Evolutionary conservation across 75 land plant genomes (phyloP), one percentile per base, ranked within the genome.

Genomic region (Chamaecyparis obtusa): DNA sequence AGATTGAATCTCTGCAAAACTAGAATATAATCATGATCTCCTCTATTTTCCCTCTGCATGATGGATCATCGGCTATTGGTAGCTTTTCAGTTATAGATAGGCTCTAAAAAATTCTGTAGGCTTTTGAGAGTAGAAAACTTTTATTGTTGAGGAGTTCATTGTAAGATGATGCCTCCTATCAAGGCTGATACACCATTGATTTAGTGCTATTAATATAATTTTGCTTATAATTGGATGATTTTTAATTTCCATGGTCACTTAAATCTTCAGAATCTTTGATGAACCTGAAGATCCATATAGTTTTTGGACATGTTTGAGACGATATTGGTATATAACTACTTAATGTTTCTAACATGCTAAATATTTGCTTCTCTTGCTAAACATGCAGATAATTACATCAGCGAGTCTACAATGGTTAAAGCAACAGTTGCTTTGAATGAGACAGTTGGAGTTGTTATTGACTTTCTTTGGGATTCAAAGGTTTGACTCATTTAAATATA

Each of bases 391-490:
- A 27, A 36, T 36, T 51, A 41, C 57, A 88, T 95, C 33, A 85
- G 85, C 86, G 97, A 95, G 76, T 85, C 85, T 56, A 91, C 91
- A 30, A 81, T 90, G 85, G 86, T 74, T 16, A 94, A 94, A 87
- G 90, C 89, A 60, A 93, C 94, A 33, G 44, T 69, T 14, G 95
- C 93, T 36, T 89, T 97, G 27, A 87, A 94, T 91, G 99, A 97
- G 91, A 93, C 96, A 77, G 87, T 94, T 84, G 90, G 90, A 57
- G 72, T 96, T 36, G 93, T 96, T 60, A 84, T 97, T 55, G 96
- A 94, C 35, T 95, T 92, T 89, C 86, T 97, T 67, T 90, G 92
- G 89, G 99, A 96, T 94, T 93, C 99, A 60, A 96, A 94, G 99
- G 99, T 96, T 89, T 79, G 80, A 24, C 39, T 74, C 44, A 48